Percentiles rank a stretch among this genome's conserved stretches.
These are phyloP conservation scores for Trichoderma koningiopsis DNA, from an alignment of 2,329 filamentous ascomycete genomes.

Conservation along the genomic window DNA sequence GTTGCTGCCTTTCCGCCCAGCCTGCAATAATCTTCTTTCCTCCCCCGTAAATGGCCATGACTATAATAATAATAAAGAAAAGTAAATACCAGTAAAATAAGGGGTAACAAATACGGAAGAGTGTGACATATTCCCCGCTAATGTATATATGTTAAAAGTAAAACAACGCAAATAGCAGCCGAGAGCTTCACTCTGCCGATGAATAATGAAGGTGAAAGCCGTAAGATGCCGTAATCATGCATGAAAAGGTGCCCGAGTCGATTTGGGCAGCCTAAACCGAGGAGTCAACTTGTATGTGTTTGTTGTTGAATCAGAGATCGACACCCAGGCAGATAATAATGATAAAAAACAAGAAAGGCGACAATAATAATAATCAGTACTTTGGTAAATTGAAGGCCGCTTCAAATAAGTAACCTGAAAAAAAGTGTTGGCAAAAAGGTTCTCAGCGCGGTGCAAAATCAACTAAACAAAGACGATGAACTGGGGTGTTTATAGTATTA, in stretches of 20 bases:
- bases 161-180: slow-evolving; percentile 3
- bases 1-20: background rate
- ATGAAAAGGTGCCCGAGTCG: slow-evolving; percentile 8
- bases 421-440: slow-evolving; percentile 1
- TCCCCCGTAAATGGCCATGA: background rate
- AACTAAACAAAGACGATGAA: slow-evolving; percentile 36
- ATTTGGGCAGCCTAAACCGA: slow-evolving; percentile 13
- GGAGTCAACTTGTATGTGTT: background rate
- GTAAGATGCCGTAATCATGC: slow-evolving; percentile 22
- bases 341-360: background rate
- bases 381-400: slow-evolving; percentile 4
- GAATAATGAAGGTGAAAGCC: slow-evolving; percentile 22
- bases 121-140: slow-evolving; percentile 16
- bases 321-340: background rate
- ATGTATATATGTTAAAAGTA: slow-evolving; percentile 13
- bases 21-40: background rate
- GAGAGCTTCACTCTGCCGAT: slow-evolving; percentile 9
- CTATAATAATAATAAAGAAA: background rate
- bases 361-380: slow-evolving; percentile 3
- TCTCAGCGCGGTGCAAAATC: background rate
- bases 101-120: background rate
- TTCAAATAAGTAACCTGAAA: slow-evolving; percentile 14
- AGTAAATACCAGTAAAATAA: background rate
- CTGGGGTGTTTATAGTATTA: slow-evolving; percentile 53
- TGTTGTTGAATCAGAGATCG: background rate